Percentiles rank a stretch among this genome's conserved stretches.
Evolutionary conservation across 2,329 filamentous ascomycete genomes (phyloP).

Genomic region (Venturiaceae sp.): DNA sequence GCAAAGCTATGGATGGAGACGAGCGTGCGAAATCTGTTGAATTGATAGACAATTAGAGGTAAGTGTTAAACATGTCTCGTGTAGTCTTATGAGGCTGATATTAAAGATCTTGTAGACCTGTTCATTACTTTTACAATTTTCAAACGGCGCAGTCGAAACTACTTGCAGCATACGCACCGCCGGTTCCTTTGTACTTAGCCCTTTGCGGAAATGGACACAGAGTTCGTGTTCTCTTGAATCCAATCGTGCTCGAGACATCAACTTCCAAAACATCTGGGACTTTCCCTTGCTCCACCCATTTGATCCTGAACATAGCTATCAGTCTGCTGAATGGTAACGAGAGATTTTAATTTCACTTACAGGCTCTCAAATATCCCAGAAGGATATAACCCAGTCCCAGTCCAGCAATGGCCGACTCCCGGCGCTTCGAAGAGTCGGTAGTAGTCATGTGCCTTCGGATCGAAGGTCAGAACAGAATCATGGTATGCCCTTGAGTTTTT

Average conservation of each 20-base stretch:
- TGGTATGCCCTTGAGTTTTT: slow-evolving; percentile 4
- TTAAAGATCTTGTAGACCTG: not conserved
- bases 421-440: slow-evolving; percentile 12
- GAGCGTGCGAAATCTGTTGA: slow-evolving; percentile 25
- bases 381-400: slow-evolving; percentile 4
- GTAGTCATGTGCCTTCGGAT: slow-evolving; percentile 9
- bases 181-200: not conserved
- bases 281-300: slow-evolving; percentile 8
- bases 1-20: slow-evolving; percentile 32
- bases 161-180: not conserved
- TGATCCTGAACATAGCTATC: not conserved
- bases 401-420: slow-evolving; percentile 10
- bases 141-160: not conserved
- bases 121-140: not conserved
- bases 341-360: not conserved
- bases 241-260: not conserved
- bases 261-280: slow-evolving; percentile 4
- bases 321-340: not conserved
- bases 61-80: no score
- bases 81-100: no score
- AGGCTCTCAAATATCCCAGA: slow-evolving; percentile 6
- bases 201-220: slow-evolving; percentile 8
- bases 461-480: not conserved
- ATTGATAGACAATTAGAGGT: no score
- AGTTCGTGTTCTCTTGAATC: not conserved